These are phyloP conservation scores for Pseudopyricularia cyperi DNA, from an alignment of 2,329 filamentous ascomycete genomes.

Conservation along the genomic window DNA sequence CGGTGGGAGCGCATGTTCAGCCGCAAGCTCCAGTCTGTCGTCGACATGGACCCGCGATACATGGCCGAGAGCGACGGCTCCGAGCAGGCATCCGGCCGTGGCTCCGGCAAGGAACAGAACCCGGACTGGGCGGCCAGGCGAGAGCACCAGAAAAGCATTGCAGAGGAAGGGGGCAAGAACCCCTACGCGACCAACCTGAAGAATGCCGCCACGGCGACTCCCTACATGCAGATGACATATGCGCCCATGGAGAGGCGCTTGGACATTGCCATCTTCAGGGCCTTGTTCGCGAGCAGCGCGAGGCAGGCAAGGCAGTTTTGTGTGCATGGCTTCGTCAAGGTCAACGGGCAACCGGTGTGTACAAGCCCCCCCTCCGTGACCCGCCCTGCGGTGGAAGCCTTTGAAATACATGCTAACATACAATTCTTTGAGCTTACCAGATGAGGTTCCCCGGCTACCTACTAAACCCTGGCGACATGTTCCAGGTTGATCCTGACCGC, in stretches of 20 bases:
- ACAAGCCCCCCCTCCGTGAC: neutral
- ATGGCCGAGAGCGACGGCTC: constrained; percentile 74
- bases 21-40: constrained; percentile 64
- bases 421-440: constrained; percentile 27
- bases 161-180: neutral
- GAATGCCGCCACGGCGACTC: constrained; percentile 33
- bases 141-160: constrained; percentile 2
- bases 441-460: constrained; percentile 88
- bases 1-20: constrained; percentile 93
- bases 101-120: constrained; percentile 47
- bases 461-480: constrained; percentile 95
- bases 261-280: constrained; percentile 88
- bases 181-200: neutral
- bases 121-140: neutral
- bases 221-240: constrained; percentile 95
- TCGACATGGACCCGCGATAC: constrained; percentile 71
- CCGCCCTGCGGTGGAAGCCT: neutral
- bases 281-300: constrained; percentile 86
- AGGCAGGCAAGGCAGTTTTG: constrained; percentile 91
- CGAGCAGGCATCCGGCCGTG: constrained; percentile 69
- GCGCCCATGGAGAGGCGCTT: constrained; percentile 81
- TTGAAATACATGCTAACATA: neutral
- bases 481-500: constrained; percentile 81
- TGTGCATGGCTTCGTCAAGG: constrained; percentile 82
- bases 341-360: constrained; percentile 86